Evolutionary conservation across 1,284 basidiomycete genomes (phyloP).

Genomic region (Fomes fomentarius): DNA sequence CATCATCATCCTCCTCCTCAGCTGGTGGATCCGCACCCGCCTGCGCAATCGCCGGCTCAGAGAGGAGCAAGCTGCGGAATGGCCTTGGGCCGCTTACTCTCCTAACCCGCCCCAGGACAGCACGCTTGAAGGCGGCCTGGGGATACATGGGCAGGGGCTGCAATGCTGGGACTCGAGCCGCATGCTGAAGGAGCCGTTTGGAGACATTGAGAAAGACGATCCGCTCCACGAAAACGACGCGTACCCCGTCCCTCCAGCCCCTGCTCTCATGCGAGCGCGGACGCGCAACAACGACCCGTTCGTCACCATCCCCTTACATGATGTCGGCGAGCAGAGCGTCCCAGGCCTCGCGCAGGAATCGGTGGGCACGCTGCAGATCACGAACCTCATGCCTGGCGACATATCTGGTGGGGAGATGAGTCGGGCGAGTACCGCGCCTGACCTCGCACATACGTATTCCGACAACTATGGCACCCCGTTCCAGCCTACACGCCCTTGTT

Average conservation of each 20-base stretch:
- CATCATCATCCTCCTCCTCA: background rate
- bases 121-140: conserved; percentile 29
- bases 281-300: conserved; percentile 30
- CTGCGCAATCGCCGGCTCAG: conserved; percentile 32
- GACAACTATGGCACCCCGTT: conserved; percentile 29
- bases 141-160: conserved; percentile 13
- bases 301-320: conserved; percentile 25
- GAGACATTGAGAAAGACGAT: too few species aligned
- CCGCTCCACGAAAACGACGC: conserved; percentile 6
- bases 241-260: conserved; percentile 16
- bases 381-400: conserved; percentile 47
- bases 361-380: conserved; percentile 41
- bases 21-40: background rate
- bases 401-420: conserved; percentile 41
- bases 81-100: conserved; percentile 35
- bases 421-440: conserved; percentile 32
- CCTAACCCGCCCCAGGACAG: conserved; percentile 16
- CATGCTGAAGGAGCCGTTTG: background rate
- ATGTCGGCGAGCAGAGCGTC: conserved; percentile 29
- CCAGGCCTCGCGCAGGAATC: conserved; percentile 37
- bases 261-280: conserved; percentile 7
- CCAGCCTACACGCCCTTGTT: conserved; percentile 26
- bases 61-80: conserved; percentile 21
- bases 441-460: conserved; percentile 12
- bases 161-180: background rate